These are phyloP conservation scores for Citrullus amarus DNA, from an alignment of 306 rosid genomes.

Conservation along the genomic window DNA sequence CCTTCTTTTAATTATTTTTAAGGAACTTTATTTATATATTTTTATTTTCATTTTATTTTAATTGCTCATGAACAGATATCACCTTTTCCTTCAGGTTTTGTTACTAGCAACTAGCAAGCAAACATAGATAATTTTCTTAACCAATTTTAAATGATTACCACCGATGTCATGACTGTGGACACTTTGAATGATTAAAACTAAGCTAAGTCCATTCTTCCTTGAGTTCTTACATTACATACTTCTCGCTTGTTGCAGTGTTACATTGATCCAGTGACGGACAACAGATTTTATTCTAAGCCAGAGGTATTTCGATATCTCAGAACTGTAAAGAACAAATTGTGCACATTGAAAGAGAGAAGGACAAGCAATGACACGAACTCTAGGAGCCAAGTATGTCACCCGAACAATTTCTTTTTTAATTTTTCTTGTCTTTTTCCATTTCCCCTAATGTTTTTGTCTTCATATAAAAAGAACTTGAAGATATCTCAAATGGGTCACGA, in stretches of 20 bases:
- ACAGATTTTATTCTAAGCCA: conserved; percentile 77
- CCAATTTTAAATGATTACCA: neutral
- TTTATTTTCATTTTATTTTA: neutral
- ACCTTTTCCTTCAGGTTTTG: neutral
- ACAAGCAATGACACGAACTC: conserved; percentile 13
- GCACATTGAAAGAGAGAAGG: conserved; percentile 23
- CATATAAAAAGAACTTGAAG: neutral
- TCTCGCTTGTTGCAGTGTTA: conserved; percentile 47
- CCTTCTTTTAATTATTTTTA: too few relatives aligned
- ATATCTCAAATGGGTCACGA: neutral
- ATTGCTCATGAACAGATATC: neutral
- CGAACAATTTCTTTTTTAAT: conserved; percentile 4
- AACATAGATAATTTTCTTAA: neutral
- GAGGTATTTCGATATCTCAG: conserved; percentile 66
- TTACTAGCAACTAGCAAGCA: neutral
- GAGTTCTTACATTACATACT: conserved; percentile 1
- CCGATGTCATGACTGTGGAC: neutral
- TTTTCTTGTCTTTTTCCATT: neutral
- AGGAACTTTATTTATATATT: too few relatives aligned
- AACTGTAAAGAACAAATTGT: conserved; percentile 21
- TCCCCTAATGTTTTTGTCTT: neutral
- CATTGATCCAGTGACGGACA: conserved; percentile 41
- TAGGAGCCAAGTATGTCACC: conserved; percentile 37
- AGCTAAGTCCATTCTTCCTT: conserved; percentile 5
- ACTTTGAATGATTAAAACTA: neutral